phyloP scores from a whole-genome alignment of 1,284 basidiomycete species.

The Macrocystidia cucumis region DNA sequence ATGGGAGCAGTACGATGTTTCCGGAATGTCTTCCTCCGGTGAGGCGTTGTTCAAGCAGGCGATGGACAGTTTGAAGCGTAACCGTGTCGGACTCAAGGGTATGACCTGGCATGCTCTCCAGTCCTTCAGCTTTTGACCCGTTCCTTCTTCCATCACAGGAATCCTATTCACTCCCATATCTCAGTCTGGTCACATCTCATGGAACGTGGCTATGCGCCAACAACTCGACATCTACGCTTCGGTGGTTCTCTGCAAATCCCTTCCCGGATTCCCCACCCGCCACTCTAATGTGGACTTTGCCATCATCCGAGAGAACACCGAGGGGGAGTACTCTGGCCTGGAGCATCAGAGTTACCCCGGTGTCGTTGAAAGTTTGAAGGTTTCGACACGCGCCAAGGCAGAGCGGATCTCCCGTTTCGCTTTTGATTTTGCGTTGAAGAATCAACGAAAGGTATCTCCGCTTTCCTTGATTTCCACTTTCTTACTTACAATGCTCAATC shows the following conservation, averaged over 20 bases:
- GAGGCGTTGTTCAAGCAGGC: conserved; percentile 96
- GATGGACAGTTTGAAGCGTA: conserved; percentile 94
- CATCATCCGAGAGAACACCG: conserved; percentile 99
- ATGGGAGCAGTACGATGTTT: conserved; percentile 99
- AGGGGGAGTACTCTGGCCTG: conserved; percentile 98
- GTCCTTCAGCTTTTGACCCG: conserved; percentile 1
- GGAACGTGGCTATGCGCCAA: conserved; percentile 99
- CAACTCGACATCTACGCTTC: conserved; percentile 99
- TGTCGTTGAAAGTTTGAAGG: conserved; percentile 98
- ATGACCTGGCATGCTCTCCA: conserved; percentile 14
- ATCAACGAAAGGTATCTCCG: conserved; percentile 79
- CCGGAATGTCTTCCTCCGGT: conserved; percentile 90
- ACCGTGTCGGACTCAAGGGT: conserved; percentile 99
- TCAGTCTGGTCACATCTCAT: conserved; percentile 94
- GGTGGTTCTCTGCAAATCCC: conserved; percentile 96
- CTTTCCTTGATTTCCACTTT: no score
- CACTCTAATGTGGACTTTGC: conserved; percentile 98
- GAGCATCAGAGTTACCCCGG: conserved; percentile 99
- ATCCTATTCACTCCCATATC: conserved; percentile 99
- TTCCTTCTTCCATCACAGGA: conserved; percentile 41
- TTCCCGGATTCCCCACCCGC: conserved; percentile 95
- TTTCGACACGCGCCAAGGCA: conserved; percentile 92
- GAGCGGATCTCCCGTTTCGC: conserved; percentile 97
- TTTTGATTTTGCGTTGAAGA: conserved; percentile 99
- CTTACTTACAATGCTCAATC: conserved; percentile 7